Conservation (phyloP, 116 monocot genomes). For the Zostera marina region DNA sequence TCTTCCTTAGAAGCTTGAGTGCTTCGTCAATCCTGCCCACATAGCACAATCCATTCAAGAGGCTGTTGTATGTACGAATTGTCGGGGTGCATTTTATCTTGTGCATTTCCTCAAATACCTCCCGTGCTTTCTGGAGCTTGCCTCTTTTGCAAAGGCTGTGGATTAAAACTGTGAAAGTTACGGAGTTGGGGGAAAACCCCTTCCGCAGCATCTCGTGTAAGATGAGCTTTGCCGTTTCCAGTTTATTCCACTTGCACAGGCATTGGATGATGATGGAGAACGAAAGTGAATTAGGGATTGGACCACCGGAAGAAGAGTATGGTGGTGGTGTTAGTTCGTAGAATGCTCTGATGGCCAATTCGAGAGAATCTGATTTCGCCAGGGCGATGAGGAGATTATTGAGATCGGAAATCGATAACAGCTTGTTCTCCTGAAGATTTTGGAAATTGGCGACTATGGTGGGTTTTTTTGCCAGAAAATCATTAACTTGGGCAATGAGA, state of each 20-base stretch:
- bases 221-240: constrained; percentile 33
- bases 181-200: constrained; percentile 32
- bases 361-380: constrained; percentile 26
- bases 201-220: constrained; percentile 57
- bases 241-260: constrained; percentile 45
- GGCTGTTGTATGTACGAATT: constrained; percentile 51
- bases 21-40: constrained; percentile 85
- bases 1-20: constrained; percentile 32
- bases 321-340: constrained; percentile 10
- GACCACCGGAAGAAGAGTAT: neutral
- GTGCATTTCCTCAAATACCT: constrained; percentile 53
- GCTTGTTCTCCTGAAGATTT: neutral
- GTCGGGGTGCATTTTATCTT: constrained; percentile 38
- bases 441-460: neutral
- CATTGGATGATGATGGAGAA: constrained; percentile 47
- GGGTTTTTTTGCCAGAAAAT: neutral
- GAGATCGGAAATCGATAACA: constrained; percentile 7
- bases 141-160: constrained; percentile 57
- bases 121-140: constrained; percentile 36
- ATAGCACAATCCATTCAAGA: constrained; percentile 72
- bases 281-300: constrained; percentile 30
- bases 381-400: constrained; percentile 50
- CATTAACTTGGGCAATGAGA: neutral
- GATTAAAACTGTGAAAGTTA: constrained; percentile 45
- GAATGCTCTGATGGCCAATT: constrained; percentile 31